Evolutionary conservation across 768 basidiomycete species (phyloP).

Genomic region (Floccularia luteovirens): DNA sequence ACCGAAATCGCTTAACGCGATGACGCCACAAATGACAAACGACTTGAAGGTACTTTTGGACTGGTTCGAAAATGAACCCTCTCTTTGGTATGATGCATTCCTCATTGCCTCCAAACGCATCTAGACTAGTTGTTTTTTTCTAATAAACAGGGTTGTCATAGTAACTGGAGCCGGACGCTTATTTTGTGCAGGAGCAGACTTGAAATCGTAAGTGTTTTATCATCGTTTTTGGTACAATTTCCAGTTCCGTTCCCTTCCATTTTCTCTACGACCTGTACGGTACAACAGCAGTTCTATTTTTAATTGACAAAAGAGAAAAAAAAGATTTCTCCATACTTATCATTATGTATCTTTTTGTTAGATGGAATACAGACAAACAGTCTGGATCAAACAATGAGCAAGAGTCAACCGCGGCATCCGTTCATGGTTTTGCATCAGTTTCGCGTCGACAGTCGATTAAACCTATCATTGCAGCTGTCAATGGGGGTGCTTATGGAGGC

Average conservation of each 20-base stretch:
- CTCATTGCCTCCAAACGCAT: conserved; percentile 1
- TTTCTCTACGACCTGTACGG: no score
- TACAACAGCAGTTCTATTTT: no score
- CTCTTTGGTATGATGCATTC: conserved; percentile 62
- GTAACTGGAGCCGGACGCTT: conserved; percentile 65
- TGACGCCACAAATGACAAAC: conserved; percentile 49
- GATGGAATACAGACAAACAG: conserved; percentile 54
- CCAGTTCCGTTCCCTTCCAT: conserved; percentile 1
- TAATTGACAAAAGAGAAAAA: no score
- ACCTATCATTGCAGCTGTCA: conserved; percentile 76
- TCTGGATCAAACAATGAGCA: conserved; percentile 35
- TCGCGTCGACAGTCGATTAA: conserved; percentile 63
- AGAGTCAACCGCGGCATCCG: conserved; percentile 25
- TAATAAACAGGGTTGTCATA: conserved; percentile 53
- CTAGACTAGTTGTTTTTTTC: neutral
- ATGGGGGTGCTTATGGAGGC: conserved; percentile 66
- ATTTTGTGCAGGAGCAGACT: conserved; percentile 79
- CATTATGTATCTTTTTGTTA: conserved; percentile 15
- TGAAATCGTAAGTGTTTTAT: conserved; percentile 53
- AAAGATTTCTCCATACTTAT: no score
- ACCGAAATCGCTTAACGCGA: conserved; percentile 65
- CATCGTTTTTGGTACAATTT: neutral
- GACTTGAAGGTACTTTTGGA: conserved; percentile 47
- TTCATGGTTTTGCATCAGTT: conserved; percentile 65
- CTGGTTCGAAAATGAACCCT: conserved; percentile 71